Evolutionary conservation across 495 filamentous ascomycete species (phyloP).

Genomic region (Daldinia caldariorum): DNA sequence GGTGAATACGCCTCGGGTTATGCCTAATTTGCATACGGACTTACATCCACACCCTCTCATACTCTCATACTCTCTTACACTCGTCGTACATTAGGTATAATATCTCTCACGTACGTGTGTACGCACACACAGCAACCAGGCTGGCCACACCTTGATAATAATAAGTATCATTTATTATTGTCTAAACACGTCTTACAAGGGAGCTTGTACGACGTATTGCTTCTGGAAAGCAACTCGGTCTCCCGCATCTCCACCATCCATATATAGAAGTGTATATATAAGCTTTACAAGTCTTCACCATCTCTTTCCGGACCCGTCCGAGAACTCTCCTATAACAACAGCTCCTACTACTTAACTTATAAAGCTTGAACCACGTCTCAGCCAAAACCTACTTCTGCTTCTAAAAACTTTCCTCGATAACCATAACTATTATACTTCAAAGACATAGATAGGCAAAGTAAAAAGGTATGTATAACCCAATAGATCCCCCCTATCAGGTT

Average conservation of each 20-base stretch:
- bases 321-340: constrained; percentile 26
- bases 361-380: constrained; percentile 16
- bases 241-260: constrained; percentile 32
- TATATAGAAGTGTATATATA: constrained; percentile 37
- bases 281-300: constrained; percentile 40
- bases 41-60: constrained; percentile 31
- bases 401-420: constrained; percentile 5
- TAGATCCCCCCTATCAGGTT: constrained; percentile 2
- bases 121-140: constrained; percentile 39
- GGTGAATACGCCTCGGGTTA: constrained; percentile 33
- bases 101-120: constrained; percentile 33
- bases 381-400: constrained; percentile 14
- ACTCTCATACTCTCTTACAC: constrained; percentile 25
- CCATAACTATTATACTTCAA: constrained; percentile 6
- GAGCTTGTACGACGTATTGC: constrained; percentile 38
- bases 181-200: constrained; percentile 37
- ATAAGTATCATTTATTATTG: constrained; percentile 31
- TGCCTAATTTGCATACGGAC: constrained; percentile 39
- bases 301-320: constrained; percentile 25
- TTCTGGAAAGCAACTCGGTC: constrained; percentile 38
- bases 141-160: constrained; percentile 43
- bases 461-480: constrained; percentile 24
- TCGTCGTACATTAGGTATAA: constrained; percentile 30
- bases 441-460: not conserved
- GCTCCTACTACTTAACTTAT: not conserved